Evolutionary conservation across 2,329 filamentous ascomycete genomes (phyloP).

Genomic region (Ophiostoma perfectum): DNA sequence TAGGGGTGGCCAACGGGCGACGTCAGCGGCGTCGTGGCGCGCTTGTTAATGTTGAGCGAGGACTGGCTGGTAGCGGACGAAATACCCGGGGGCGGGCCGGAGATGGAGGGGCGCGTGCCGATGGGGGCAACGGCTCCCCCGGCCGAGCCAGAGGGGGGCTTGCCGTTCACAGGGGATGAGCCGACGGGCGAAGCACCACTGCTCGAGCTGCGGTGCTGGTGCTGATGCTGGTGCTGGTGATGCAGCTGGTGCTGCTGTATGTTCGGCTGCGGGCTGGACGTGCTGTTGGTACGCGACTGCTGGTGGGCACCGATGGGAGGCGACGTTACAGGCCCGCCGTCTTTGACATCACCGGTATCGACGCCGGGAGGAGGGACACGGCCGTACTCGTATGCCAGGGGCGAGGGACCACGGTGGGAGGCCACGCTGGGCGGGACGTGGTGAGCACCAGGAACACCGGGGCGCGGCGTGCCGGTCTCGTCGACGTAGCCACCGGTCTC

Average conservation of each 20-base stretch:
- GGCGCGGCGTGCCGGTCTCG: slow-evolving; percentile 58
- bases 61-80: slow-evolving; percentile 34
- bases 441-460: slow-evolving; percentile 61
- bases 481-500: slow-evolving; percentile 63
- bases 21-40: slow-evolving; percentile 83
- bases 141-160: slow-evolving; percentile 44
- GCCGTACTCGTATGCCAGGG: slow-evolving; percentile 65
- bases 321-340: slow-evolving; percentile 30
- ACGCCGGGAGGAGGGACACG: slow-evolving; percentile 41
- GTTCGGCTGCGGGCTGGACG: slow-evolving; percentile 68
- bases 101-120: slow-evolving; percentile 73
- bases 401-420: slow-evolving; percentile 74
- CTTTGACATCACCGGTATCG: slow-evolving; percentile 27
- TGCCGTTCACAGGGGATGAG: slow-evolving; percentile 60
- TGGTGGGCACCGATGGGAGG: slow-evolving; percentile 48
- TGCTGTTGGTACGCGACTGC: slow-evolving; percentile 71
- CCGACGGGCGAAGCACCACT: slow-evolving; percentile 9
- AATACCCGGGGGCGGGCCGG: slow-evolving; percentile 30
- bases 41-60: slow-evolving; percentile 55
- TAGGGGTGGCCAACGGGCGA: slow-evolving; percentile 78
- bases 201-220: slow-evolving; percentile 9
- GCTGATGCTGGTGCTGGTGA: slow-evolving; percentile 48
- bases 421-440: slow-evolving; percentile 44
- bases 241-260: slow-evolving; percentile 48
- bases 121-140: slow-evolving; percentile 76